A percentile compares a stretch with the other conserved stretches of the same genome.
Evolutionary conservation across 495 filamentous ascomycete genomes (phyloP).

Genomic region (Podospora sp.): DNA sequence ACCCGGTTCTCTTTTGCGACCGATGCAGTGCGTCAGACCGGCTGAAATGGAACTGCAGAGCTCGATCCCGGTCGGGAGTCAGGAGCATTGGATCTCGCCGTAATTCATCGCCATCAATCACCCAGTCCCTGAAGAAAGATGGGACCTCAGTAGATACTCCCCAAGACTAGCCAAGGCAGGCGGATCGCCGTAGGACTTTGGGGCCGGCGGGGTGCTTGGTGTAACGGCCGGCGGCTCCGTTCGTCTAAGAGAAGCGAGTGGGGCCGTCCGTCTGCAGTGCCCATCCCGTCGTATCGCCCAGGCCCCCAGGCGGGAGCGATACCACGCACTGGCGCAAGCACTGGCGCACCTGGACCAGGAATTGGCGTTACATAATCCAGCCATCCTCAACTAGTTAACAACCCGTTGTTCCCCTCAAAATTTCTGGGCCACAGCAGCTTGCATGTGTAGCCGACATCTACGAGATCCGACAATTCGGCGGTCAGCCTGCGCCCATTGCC

Average conservation of each 20-base stretch:
- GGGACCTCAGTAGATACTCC: background rate
- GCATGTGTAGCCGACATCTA: conserved; percentile 13
- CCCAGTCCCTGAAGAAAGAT: background rate
- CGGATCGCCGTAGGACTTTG: conserved; percentile 3
- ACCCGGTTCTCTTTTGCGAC: background rate
- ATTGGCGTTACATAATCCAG: conserved; percentile 27
- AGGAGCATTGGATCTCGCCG: no score
- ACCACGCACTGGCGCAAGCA: background rate
- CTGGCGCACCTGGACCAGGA: background rate
- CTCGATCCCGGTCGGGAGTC: background rate
- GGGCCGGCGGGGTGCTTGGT: background rate
- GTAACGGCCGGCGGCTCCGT: conserved; percentile 1
- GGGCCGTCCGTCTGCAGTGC: conserved; percentile 1
- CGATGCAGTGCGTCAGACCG: background rate
- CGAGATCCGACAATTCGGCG: conserved; percentile 1
- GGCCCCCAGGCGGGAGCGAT: conserved; percentile 1
- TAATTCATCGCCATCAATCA: no score
- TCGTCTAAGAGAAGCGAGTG: background rate
- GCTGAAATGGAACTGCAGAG: background rate
- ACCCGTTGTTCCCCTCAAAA: conserved; percentile 37
- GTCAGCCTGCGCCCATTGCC: background rate
- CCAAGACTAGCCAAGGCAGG: background rate
- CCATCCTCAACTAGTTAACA: conserved; percentile 30
- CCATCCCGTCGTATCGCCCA: conserved; percentile 16
- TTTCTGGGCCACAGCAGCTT: conserved; percentile 22